These are phyloP conservation scores for Leptomonas pyrrhocoris DNA, from an alignment of 208 protist genomes.

Conservation along the genomic window DNA sequence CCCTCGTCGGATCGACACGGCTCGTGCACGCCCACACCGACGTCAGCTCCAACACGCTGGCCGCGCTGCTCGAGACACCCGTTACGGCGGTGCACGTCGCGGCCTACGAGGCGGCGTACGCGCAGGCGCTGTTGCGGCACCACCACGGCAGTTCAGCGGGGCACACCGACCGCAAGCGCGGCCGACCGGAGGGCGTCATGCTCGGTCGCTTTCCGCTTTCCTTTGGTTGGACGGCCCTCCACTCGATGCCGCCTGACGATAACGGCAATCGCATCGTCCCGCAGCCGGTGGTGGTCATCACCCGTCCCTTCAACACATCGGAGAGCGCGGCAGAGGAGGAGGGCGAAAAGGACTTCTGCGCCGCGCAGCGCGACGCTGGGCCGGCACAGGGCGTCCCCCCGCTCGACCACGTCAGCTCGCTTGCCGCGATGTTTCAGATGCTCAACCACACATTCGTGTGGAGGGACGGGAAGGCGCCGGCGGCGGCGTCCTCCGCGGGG, in stretches of 20 bases:
- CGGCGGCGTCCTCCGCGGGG: background rate
- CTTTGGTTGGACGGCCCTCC: conserved; percentile 67
- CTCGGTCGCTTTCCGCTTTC: conserved; percentile 56
- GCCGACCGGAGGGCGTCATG: conserved; percentile 30
- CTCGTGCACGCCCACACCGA: conserved; percentile 65
- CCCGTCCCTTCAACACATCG: conserved; percentile 6
- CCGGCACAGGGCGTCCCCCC: conserved; percentile 10
- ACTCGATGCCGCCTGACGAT: conserved; percentile 72
- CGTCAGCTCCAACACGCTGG: conserved; percentile 63
- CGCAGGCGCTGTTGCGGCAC: conserved; percentile 21
- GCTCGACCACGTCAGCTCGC: conserved; percentile 50
- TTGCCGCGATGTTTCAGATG: conserved; percentile 29
- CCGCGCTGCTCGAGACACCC: conserved; percentile 54
- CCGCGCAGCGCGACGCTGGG: background rate
- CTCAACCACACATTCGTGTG: conserved; percentile 19
- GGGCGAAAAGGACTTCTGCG: conserved; percentile 9
- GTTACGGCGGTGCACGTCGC: conserved; percentile 51
- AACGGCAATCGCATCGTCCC: conserved; percentile 77
- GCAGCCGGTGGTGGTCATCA: conserved; percentile 65
- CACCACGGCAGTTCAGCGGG: background rate
- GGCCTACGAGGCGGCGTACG: conserved; percentile 34
- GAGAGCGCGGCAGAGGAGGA: background rate
- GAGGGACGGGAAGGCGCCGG: conserved; percentile 3
- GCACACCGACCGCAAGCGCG: background rate
- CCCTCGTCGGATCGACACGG: conserved; percentile 35